phyloP scores from a whole-genome alignment of 495 filamentous ascomycete species.

The Aspergillus cavernicola region DNA sequence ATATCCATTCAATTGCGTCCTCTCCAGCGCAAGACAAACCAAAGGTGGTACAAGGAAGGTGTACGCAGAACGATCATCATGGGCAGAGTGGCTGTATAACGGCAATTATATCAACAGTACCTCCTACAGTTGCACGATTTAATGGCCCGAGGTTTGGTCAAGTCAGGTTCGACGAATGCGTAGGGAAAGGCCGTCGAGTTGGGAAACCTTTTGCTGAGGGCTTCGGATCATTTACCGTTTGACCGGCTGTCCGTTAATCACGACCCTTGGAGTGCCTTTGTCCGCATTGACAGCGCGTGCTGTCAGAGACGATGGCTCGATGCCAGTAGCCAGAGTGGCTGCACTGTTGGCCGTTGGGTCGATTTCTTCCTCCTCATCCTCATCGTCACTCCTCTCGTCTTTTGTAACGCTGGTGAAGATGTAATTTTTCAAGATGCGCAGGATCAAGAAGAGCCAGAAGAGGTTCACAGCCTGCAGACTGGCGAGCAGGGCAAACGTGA shows the following conservation, averaged over 20 bases:
- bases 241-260: constrained; percentile 38
- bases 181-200: not conserved
- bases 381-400: constrained; percentile 61
- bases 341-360: constrained; percentile 22
- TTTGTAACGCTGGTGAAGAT: constrained; percentile 46
- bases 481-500: constrained; percentile 67
- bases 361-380: constrained; percentile 46
- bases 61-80: constrained; percentile 11
- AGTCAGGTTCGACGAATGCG: not conserved
- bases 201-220: not conserved
- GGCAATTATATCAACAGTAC: constrained; percentile 9
- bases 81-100: constrained; percentile 5
- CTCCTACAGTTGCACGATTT: not conserved
- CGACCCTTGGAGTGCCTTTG: constrained; percentile 35
- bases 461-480: constrained; percentile 77
- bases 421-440: constrained; percentile 65
- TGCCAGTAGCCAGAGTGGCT: constrained; percentile 29
- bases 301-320: constrained; percentile 19
- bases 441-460: constrained; percentile 83
- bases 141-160: not conserved
- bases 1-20: constrained; percentile 21
- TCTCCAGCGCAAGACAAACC: constrained; percentile 10
- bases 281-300: constrained; percentile 28
- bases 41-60: constrained; percentile 11
- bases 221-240: constrained; percentile 3